A percentile compares a stretch with the other conserved stretches of the same genome.
phyloP scores from a whole-genome alignment of 768 basidiomycete species.

The Cystobasidium ongulense region DNA sequence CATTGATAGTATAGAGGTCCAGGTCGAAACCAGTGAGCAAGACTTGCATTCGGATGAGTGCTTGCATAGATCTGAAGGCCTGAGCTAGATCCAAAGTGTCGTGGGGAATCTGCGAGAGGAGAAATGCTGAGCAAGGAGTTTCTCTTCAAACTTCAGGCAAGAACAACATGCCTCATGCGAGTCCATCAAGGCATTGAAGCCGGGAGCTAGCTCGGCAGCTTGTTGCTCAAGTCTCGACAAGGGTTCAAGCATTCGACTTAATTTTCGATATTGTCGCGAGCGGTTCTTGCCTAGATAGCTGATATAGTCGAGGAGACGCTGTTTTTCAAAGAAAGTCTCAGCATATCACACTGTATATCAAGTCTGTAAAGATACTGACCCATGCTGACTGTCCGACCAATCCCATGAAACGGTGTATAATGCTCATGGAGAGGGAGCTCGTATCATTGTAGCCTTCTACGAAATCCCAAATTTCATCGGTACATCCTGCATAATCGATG shows the following conservation, averaged over 20 bases:
- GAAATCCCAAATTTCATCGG: background rate
- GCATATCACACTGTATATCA: background rate
- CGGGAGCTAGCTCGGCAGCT: background rate
- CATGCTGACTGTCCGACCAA: background rate
- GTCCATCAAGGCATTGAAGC: background rate
- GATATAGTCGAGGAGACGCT: constrained; percentile 20
- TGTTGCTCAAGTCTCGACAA: background rate
- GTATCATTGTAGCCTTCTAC: background rate
- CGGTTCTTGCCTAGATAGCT: constrained; percentile 3
- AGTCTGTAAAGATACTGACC: background rate
- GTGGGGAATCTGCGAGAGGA: background rate
- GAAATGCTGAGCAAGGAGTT: background rate
- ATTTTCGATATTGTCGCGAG: background rate
- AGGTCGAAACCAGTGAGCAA: constrained; percentile 26
- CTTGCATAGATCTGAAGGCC: background rate
- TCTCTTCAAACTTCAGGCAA: background rate
- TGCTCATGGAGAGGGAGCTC: background rate
- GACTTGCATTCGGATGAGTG: background rate
- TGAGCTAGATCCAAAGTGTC: background rate
- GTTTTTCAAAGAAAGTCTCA: background rate
- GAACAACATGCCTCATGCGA: background rate
- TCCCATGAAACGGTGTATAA: background rate
- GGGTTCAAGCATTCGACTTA: background rate
- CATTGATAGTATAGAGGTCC: constrained; percentile 7
- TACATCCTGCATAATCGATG: background rate